Evolutionary conservation across 139 green algal species (phyloP).

Genomic region (Pleodorina starrii): DNA sequence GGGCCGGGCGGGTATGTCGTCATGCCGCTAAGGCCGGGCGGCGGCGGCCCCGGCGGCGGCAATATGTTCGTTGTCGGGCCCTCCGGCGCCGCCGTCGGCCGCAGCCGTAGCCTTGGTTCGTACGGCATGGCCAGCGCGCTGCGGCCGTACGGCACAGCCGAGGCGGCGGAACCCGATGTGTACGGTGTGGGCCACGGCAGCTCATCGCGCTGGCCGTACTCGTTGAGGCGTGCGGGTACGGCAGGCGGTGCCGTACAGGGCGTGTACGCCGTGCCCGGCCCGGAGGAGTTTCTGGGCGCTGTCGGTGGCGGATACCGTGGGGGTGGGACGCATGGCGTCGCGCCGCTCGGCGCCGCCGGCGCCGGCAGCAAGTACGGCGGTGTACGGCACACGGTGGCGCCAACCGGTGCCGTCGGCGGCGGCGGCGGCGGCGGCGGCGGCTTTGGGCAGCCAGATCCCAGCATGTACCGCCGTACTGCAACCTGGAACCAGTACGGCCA

Average conservation of each 20-base stretch:
- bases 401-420: not conserved
- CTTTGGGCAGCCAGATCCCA: not conserved
- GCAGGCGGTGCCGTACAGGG: too few species aligned
- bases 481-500: not conserved
- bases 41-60: not conserved
- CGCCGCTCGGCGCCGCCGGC: not conserved
- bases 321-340: too few species aligned
- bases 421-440: too few species aligned
- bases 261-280: too few species aligned
- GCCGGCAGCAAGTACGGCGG: too few species aligned
- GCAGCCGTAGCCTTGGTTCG: not conserved
- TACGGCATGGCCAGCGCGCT: slow-evolving; percentile 9
- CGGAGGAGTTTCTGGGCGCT: too few species aligned
- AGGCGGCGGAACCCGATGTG: too few species aligned
- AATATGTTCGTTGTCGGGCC: not conserved
- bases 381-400: not conserved
- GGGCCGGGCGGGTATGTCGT: not conserved
- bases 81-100: not conserved
- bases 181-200: too few species aligned
- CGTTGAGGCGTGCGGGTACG: too few species aligned
- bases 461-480: not conserved
- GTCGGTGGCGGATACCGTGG: too few species aligned
- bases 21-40: not conserved
- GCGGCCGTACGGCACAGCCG: not conserved
- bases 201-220: too few species aligned